Evolutionary conservation across 441 rosid species (phyloP), one percentile per base, ranked within the genome.

Genomic region (Eutrema salsugineum): DNA sequence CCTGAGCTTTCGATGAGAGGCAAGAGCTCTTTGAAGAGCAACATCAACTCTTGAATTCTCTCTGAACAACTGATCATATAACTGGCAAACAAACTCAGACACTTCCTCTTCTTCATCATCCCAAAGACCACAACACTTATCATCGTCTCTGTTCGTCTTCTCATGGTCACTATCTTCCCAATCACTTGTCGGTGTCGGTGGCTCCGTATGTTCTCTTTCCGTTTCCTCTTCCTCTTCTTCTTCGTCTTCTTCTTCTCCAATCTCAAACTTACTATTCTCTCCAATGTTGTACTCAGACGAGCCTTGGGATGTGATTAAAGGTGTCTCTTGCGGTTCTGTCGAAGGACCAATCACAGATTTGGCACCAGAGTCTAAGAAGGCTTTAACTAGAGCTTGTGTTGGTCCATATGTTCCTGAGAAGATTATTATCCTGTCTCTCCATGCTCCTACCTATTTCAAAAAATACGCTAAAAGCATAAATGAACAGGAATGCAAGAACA

Each of bases 151-250:
- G 30, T 63, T 70, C 5, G 44, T 70, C 71, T 82, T 87, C 80
- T 89, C 98, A 11, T 76, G 69, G 50, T 94, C 97, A 46, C 91
- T 92, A 68, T 94, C 98, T 81, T 88, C 99, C 99, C 99, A 92
- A 79, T 92, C 98, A 79, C 99, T 94, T 5, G 55, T 38, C 1
- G 94, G 96, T 68, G 91, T 90, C 9, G 68, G 66, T 14, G 88
- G 85, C 71, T 83, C 96, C 1, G 8, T 60, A 27, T 84, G 91
- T 70, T 89, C 97, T 16, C 86, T 89, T 63, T 87, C 94, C 2
- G 72, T 71, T 63, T 83, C 96, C 32, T 54, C 94, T 33, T 88
- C 28, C 12, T 19, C 94, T 62, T 93, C 98, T 8, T 85, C 89
- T 36, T 94, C 99, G 8, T 79, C 85, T 44, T 88, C 97, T 58